Conservation (phyloP, 495 filamentous ascomycete species). For the Penicillium soppii region DNA sequence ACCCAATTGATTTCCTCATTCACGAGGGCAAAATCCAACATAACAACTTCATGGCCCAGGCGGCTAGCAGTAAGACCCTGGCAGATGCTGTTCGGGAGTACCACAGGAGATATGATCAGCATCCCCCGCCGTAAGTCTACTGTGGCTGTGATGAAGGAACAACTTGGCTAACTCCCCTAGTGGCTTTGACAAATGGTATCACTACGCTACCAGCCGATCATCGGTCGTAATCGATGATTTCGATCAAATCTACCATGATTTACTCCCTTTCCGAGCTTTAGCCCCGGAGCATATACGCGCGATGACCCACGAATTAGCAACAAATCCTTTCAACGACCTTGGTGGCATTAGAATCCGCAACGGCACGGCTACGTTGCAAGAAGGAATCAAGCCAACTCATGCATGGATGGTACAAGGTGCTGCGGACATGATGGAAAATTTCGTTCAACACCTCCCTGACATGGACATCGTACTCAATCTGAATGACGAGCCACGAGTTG, state of each 20-base stretch:
- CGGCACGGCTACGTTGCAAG: constrained; percentile 42
- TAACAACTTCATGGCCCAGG: constrained; percentile 34
- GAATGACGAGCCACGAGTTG: constrained; percentile 72
- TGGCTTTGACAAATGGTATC: constrained; percentile 63
- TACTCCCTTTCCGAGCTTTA: constrained; percentile 74
- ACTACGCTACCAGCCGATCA: constrained; percentile 61
- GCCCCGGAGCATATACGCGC: constrained; percentile 57
- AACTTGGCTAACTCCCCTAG: constrained; percentile 21
- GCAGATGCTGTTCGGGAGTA: constrained; percentile 42
- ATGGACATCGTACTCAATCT: constrained; percentile 83
- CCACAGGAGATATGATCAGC: constrained; percentile 41
- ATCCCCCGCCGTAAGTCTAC: constrained; percentile 45
- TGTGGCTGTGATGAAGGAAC: neutral
- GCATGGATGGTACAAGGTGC: constrained; percentile 60
- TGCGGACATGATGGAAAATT: constrained; percentile 63
- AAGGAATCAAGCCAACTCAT: constrained; percentile 48
- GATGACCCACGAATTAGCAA: constrained; percentile 41
- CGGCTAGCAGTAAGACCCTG: constrained; percentile 37
- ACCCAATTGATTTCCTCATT: constrained; percentile 53
- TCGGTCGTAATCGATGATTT: constrained; percentile 75
- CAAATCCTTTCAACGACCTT: constrained; percentile 50
- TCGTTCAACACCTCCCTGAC: constrained; percentile 68
- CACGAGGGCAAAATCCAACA: constrained; percentile 38
- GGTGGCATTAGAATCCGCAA: constrained; percentile 47
- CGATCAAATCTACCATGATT: constrained; percentile 66